Base-by-base conservation (phyloP, 352 stramenopile species). In the Lagenidium sp. region DNA sequence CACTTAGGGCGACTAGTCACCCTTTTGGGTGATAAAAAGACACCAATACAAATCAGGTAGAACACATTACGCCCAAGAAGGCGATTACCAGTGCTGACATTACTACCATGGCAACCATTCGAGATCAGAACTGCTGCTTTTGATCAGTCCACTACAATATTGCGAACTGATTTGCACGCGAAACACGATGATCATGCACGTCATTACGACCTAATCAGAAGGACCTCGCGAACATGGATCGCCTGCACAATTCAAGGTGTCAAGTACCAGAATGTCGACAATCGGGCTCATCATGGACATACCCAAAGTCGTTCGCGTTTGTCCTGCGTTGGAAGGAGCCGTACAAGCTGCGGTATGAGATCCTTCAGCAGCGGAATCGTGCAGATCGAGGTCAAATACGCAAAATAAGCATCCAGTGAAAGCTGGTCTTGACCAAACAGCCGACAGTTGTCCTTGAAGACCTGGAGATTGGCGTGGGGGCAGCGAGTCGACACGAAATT, bases 381-480 rank as follows among this genome's bases (percentile, higher is more conserved):
- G 57, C 78, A 90, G 42, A 93, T 85, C 19, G 81, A 93, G 22
- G 69, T 75, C 36, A 91, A 42, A 34, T 93, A 93, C 29, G 66
- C 80, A 34, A 87, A 88, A 57, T 68, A 93, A 13, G 73, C 77
- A 26, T 90, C 81, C 32, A 93, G 51, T 24, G 81, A 84, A 75
- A 93, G 85, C n/a, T 69, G 53, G 25, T 93, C 81, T 30, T 93
- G 81, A 2, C 81, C 81, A 36, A 93, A 93, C 19, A 85, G 72
- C 22, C 81, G 78, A 53, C 81, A 93, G 59, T 93, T 93, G 57
- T 93, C 81, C 56, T 93, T 93, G 50, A 93, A 93, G 25, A 74
- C 57, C 44, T 88, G 73, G 37, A 90, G 38, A 26, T 93, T 85
- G 2, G 81, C 81, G 57, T 93, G 81, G 29, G 81, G 78, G 37